Base-by-base conservation (phyloP, 176 grass and related monocot species). In the Leersia perrieri region DNA sequence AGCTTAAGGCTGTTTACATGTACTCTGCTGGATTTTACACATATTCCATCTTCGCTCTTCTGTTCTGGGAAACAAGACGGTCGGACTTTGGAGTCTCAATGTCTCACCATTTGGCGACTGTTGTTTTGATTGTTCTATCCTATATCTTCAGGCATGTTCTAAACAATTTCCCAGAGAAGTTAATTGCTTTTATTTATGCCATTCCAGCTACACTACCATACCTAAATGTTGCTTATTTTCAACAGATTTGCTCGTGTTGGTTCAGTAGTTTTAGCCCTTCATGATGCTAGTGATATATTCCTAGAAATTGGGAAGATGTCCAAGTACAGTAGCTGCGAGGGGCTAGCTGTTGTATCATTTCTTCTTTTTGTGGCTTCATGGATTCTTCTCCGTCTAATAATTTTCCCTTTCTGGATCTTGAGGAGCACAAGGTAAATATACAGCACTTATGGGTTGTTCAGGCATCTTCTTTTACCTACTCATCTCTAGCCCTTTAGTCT, bases 1-100 rank as follows among this genome's bases (percentile, higher is more conserved):
- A 97, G 82, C 85, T 97, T 72, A 94, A 94, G 83, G 89, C 85
- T 42, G 89, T 92, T 11, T 97, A 97, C 74, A 94, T 97, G 91
- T 97, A 92, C 90, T 87, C 87, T 40, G 87, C 89, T 60, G 94
- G 94, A 88, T 97, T 97, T 92, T 94, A 97, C 82, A 94, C 89
- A 79, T 94, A 97, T 77, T 97, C 94, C 45, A 97, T 97, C 68
- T 97, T 94, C 27, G 94, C 94, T 30, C 91, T 97, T 63, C 40
- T 97, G 64, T 97, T 92, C 73, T 97, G 94, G 94, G 94, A 97
- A 89, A 97, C 91, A 87, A 90, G 87, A 71, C 78, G 94, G 29
- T 88, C 82, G 12, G 91, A 97, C 73, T 90, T 94, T 70, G 87
- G 89, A 72, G 89, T 97, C 6, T 97, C 94, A 34, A 94, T 97